Percentiles rank a stretch among this genome's conserved stretches.
Evolutionary conservation across 2,329 filamentous ascomycete species (phyloP).

Genomic region (Penicillium sp.): DNA sequence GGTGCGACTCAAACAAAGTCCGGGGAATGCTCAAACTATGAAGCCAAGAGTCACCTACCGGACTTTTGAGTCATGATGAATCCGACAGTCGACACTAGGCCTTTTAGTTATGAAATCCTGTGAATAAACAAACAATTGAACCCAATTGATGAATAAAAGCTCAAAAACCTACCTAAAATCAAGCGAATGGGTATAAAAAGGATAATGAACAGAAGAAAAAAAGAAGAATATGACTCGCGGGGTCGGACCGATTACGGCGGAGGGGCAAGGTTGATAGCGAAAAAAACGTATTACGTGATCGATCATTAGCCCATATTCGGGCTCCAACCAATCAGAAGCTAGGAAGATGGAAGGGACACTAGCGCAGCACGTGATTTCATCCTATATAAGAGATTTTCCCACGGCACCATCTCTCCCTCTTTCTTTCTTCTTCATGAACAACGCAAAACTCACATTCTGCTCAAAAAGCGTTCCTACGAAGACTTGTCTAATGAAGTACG

Average conservation of each 20-base stretch:
- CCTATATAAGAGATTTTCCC: conserved; percentile 22
- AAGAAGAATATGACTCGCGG: conserved; percentile 25
- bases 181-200: conserved; percentile 17
- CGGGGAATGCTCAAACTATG: conserved; percentile 19
- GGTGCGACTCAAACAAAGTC: conserved; percentile 18
- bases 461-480: conserved; percentile 59
- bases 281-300: conserved; percentile 10
- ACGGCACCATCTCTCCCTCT: conserved; percentile 27
- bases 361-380: conserved; percentile 19
- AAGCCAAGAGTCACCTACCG: conserved; percentile 32
- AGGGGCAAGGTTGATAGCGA: conserved; percentile 5
- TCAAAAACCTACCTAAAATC: conserved; percentile 19
- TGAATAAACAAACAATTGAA: neutral
- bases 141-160: conserved; percentile 4
- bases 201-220: conserved; percentile 20
- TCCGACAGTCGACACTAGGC: conserved; percentile 27
- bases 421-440: conserved; percentile 52
- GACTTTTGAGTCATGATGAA: conserved; percentile 43
- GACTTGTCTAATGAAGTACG: conserved; percentile 56
- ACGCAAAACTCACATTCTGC: conserved; percentile 57
- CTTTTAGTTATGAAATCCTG: conserved; percentile 11
- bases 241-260: conserved; percentile 29
- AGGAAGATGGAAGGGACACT: neutral
- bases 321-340: neutral
- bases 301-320: neutral